Conservation (phyloP, 257 asterid species). For the Buddleja alternifolia region DNA sequence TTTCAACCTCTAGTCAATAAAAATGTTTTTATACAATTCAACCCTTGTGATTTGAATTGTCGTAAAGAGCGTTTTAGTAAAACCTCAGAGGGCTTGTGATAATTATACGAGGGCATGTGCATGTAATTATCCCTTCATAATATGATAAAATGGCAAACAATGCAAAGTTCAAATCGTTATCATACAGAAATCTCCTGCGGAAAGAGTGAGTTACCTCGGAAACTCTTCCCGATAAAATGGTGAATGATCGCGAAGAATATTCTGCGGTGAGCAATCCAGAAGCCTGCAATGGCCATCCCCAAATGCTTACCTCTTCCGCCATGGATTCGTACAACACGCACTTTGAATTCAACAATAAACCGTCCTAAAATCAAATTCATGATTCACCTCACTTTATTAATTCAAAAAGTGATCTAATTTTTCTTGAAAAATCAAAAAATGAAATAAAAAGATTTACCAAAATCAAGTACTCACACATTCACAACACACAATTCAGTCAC, state of each 20-base stretch:
- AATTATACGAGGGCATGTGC: no score
- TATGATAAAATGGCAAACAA: no score
- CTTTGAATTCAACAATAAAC: constrained; percentile 59
- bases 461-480: no score
- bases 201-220: constrained; percentile 52
- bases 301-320: constrained; percentile 71
- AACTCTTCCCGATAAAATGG: constrained; percentile 69
- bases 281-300: constrained; percentile 97
- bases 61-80: no score
- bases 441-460: neutral
- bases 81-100: no score
- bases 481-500: no score
- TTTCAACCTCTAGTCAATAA: no score
- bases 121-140: no score
- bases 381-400: neutral
- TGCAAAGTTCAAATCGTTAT: no score
- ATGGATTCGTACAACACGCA: constrained; percentile 59
- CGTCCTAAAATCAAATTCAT: constrained; percentile 50
- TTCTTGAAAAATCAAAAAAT: neutral
- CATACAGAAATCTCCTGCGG: no score
- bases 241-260: constrained; percentile 55
- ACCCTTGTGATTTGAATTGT: no score
- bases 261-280: constrained; percentile 80
- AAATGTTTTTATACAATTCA: no score
- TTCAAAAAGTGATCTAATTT: constrained; percentile 19